phyloP scores from a whole-genome alignment of 441 rosid genomes.

The Breynia disticha region DNA sequence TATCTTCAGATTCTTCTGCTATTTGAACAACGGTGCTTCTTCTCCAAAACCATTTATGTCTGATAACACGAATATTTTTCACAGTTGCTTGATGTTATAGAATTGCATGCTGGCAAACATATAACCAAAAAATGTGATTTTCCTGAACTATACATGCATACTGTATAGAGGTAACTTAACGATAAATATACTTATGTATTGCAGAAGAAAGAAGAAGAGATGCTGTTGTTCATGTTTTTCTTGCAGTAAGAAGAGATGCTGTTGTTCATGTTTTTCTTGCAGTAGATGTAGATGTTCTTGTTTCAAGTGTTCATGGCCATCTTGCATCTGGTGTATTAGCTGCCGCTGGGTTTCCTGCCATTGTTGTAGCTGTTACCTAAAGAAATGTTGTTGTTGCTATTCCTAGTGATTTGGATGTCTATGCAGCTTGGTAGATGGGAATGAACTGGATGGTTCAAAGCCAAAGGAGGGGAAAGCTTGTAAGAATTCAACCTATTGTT shows the following conservation, averaged over 20 bases:
- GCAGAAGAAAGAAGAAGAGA: conserved; percentile 22
- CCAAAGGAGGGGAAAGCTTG: not conserved
- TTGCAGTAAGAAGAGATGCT: conserved; percentile 16
- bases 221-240: conserved; percentile 30
- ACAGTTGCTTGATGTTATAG: no score
- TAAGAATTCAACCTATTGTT: not conserved
- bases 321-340: no score
- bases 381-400: no score
- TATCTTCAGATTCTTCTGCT: not conserved
- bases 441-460: not conserved
- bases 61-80: no score
- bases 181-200: not conserved
- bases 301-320: no score
- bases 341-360: no score
- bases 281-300: conserved; percentile 19
- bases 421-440: conserved; percentile 22
- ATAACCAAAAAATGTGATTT: no score
- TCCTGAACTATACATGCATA: no score
- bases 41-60: no score
- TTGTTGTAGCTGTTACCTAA: conserved; percentile 7
- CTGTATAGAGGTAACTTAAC: not conserved
- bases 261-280: conserved; percentile 36
- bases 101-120: no score
- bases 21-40: no score
- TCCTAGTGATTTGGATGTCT: no score